Percentiles rank a stretch among this genome's conserved stretches.
phyloP scores from a whole-genome alignment of 305 asterid species.

The Fraxinus greggii region DNA sequence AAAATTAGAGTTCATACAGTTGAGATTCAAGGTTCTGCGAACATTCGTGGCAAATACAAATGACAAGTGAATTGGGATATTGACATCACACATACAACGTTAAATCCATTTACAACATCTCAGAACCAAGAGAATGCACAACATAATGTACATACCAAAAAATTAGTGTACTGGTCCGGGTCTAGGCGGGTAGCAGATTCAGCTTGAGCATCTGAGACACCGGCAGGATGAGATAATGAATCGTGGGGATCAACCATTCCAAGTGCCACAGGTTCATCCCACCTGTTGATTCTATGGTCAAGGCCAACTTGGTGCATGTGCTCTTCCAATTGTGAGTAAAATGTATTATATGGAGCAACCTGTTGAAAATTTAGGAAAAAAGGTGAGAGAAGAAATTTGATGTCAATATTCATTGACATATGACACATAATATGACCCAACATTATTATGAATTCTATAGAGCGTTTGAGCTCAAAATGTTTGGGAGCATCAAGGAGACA shows the following conservation, averaged over 20 bases:
- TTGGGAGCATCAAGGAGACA: neutral
- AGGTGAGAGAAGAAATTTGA: slow-evolving; percentile 8
- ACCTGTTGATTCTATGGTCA: slow-evolving; percentile 65
- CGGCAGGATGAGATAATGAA: slow-evolving; percentile 96
- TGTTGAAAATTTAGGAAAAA: slow-evolving; percentile 29
- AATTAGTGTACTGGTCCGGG: slow-evolving; percentile 80
- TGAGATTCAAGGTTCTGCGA: slow-evolving; percentile 10
- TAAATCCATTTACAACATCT: slow-evolving; percentile 9
- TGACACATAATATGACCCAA: neutral
- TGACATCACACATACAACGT: neutral
- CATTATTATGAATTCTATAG: neutral
- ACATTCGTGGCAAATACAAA: slow-evolving; percentile 2
- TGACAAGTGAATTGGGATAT: neutral
- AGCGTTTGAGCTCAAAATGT: neutral
- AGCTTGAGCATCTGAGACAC: slow-evolving; percentile 85
- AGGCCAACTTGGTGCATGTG: slow-evolving; percentile 85
- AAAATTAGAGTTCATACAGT: slow-evolving; percentile 3
- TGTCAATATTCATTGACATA: slow-evolving; percentile 11
- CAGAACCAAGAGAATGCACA: slow-evolving; percentile 9
- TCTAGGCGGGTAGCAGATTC: slow-evolving; percentile 80
- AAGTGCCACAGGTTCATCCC: slow-evolving; percentile 85
- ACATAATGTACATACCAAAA: slow-evolving; percentile 52
- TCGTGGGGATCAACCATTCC: slow-evolving; percentile 94
- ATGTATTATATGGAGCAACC: slow-evolving; percentile 95
- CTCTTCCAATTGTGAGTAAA: slow-evolving; percentile 73